Percentiles rank a stretch among this genome's conserved stretches.
Evolutionary conservation across 768 basidiomycete genomes (phyloP).

Genomic region (Filobasidium wieringae): DNA sequence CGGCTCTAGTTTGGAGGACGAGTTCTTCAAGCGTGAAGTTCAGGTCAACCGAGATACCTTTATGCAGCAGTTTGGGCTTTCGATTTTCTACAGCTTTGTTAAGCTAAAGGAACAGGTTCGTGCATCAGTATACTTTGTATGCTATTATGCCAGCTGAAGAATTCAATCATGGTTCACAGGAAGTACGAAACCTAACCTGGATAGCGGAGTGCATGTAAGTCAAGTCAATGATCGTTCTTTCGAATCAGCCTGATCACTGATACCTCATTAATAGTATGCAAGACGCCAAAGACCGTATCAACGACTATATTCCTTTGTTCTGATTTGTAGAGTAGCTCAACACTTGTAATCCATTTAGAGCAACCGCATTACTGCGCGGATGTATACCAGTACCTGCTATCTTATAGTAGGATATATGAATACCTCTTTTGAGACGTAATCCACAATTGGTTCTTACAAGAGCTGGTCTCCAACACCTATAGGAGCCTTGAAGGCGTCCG

Average conservation of each 20-base stretch:
- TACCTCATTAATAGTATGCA: conserved; percentile 64
- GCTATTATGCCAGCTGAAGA: background rate
- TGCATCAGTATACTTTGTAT: background rate
- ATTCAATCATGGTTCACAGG: conserved; percentile 11
- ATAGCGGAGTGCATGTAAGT: conserved; percentile 19
- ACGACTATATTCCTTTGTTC: conserved; percentile 66
- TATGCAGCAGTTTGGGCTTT: conserved; percentile 92
- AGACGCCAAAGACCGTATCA: conserved; percentile 87
- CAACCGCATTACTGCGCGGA: no score
- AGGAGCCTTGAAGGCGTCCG: no score
- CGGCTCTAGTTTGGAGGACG: conserved; percentile 64
- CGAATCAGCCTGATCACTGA: conserved; percentile 67
- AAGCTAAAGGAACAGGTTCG: conserved; percentile 43
- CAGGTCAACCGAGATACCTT: conserved; percentile 88
- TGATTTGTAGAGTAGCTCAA: no score
- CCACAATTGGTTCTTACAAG: no score
- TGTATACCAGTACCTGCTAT: no score
- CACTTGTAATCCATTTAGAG: no score
- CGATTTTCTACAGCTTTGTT: conserved; percentile 69
- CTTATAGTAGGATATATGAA: no score
- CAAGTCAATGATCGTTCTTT: background rate
- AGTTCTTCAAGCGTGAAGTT: conserved; percentile 87
- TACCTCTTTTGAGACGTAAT: no score
- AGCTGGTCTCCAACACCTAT: no score
- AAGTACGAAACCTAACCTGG: conserved; percentile 42